phyloP scores from a whole-genome alignment of 2,329 filamentous ascomycete genomes.

The Colletotrichum sidae region DNA sequence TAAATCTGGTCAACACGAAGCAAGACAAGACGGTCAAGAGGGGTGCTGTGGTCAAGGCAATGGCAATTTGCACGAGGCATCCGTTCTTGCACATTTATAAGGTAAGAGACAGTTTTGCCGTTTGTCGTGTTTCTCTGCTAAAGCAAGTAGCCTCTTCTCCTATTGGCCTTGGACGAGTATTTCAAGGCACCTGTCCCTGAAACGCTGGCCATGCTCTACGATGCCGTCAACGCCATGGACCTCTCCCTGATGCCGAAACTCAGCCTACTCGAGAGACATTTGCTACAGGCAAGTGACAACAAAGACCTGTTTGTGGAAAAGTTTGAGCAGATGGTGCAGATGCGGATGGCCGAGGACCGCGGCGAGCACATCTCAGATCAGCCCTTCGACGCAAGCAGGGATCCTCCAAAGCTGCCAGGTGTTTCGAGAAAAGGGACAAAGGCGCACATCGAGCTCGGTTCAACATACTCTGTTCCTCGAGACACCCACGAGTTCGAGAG shows the following conservation, averaged over 20 bases:
- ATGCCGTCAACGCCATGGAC: conserved; percentile 97
- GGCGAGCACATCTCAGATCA: conserved; percentile 56
- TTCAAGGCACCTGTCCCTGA: conserved; percentile 92
- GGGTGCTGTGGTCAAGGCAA: conserved; percentile 95
- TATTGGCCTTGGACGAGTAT: conserved; percentile 95
- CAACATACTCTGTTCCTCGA: conserved; percentile 81
- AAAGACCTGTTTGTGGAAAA: conserved; percentile 98
- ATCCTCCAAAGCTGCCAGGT: conserved; percentile 58
- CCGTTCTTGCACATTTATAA: conserved; percentile 99
- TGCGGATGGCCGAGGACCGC: conserved; percentile 77
- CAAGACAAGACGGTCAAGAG: conserved; percentile 93
- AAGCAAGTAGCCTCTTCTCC: conserved; percentile 77
- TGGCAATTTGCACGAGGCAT: conserved; percentile 98
- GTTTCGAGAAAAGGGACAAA: conserved; percentile 73
- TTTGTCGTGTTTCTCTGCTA: background rate
- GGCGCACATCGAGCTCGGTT: conserved; percentile 67
- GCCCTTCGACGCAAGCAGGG: conserved; percentile 59
- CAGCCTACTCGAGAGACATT: conserved; percentile 83
- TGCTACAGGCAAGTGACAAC: conserved; percentile 90
- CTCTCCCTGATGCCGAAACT: conserved; percentile 91
- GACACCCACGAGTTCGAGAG: conserved; percentile 99
- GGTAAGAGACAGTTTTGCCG: conserved; percentile 57
- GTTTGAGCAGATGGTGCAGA: conserved; percentile 93
- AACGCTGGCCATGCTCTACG: conserved; percentile 88
- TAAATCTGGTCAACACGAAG: conserved; percentile 98